A percentile compares a stretch with the other conserved stretches of the same genome.
Evolutionary conservation across 805 yeast genomes (phyloP).

Genomic region (Wickerhamomyces alni): DNA sequence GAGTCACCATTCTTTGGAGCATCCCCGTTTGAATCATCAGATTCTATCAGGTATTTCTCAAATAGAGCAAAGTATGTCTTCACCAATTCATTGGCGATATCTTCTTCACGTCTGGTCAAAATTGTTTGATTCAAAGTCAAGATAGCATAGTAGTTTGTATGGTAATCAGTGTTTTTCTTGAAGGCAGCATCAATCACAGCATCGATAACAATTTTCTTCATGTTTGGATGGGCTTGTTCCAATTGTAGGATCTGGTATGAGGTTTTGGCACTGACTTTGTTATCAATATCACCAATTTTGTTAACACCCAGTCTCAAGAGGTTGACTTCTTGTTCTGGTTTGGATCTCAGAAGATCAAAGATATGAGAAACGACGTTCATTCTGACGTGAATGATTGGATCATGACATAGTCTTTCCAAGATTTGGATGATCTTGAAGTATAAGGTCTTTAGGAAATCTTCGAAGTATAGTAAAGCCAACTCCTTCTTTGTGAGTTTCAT

Average conservation of each 20-base stretch:
- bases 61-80: constrained; percentile 83
- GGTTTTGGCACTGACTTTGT: constrained; percentile 83
- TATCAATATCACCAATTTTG: constrained; percentile 89
- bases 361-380: constrained; percentile 69
- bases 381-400: constrained; percentile 84
- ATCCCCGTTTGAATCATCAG: constrained; percentile 43
- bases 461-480: constrained; percentile 75
- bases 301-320: constrained; percentile 83
- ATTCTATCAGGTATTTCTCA: constrained; percentile 71
- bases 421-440: constrained; percentile 73
- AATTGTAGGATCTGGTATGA: constrained; percentile 74
- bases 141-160: constrained; percentile 81
- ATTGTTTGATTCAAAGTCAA: constrained; percentile 91
- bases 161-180: constrained; percentile 72
- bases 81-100: constrained; percentile 77
- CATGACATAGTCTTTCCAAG: constrained; percentile 80
- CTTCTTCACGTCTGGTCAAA: constrained; percentile 67
- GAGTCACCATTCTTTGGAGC: constrained; percentile 26
- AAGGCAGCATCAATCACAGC: constrained; percentile 76
- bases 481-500: constrained; percentile 42
- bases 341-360: constrained; percentile 71
- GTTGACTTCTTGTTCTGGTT: constrained; percentile 97
- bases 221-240: constrained; percentile 91
- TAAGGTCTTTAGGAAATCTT: constrained; percentile 75
- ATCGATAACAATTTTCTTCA: constrained; percentile 78